Conservation (phyloP, 2,329 filamentous ascomycete species). For the Phialophora chinensis region DNA sequence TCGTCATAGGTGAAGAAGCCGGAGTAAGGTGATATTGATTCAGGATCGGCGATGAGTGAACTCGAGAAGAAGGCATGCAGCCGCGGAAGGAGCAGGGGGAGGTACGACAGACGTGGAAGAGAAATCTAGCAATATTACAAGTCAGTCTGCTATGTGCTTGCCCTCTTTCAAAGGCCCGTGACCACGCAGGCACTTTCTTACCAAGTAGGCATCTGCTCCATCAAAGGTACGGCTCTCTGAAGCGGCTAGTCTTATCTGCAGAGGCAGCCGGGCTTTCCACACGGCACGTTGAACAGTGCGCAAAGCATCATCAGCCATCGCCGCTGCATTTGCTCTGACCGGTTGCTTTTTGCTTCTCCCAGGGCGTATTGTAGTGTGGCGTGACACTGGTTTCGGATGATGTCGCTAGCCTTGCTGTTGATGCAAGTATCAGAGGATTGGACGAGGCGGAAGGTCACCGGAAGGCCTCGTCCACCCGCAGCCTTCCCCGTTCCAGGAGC, state of each 20-base stretch:
- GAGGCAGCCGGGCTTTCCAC: constrained; percentile 65
- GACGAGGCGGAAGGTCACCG: background rate
- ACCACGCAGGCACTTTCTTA: constrained; percentile 42
- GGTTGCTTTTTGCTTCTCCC: background rate
- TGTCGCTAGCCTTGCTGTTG: constrained; percentile 10
- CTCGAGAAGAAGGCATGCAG: constrained; percentile 67
- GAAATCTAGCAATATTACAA: constrained; percentile 55
- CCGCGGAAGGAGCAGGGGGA: constrained; percentile 68
- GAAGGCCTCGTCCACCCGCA: background rate
- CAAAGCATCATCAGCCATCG: constrained; percentile 23
- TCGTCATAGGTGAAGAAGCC: constrained; percentile 71
- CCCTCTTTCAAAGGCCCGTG: background rate
- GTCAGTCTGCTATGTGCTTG: background rate
- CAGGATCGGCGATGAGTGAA: constrained; percentile 63
- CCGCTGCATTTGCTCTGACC: constrained; percentile 13
- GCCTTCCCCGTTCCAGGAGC: background rate
- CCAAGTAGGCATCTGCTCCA: constrained; percentile 65
- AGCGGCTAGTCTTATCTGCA: constrained; percentile 65
- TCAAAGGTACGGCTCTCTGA: constrained; percentile 67
- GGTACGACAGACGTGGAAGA: constrained; percentile 70
- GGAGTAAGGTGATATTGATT: constrained; percentile 53
- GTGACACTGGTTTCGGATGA: constrained; percentile 9
- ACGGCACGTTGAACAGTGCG: constrained; percentile 44
- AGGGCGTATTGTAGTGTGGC: background rate
- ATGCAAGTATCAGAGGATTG: background rate